Evolutionary conservation across 2,329 filamentous ascomycete species (phyloP).

Genomic region (Fusarium penzigii): DNA sequence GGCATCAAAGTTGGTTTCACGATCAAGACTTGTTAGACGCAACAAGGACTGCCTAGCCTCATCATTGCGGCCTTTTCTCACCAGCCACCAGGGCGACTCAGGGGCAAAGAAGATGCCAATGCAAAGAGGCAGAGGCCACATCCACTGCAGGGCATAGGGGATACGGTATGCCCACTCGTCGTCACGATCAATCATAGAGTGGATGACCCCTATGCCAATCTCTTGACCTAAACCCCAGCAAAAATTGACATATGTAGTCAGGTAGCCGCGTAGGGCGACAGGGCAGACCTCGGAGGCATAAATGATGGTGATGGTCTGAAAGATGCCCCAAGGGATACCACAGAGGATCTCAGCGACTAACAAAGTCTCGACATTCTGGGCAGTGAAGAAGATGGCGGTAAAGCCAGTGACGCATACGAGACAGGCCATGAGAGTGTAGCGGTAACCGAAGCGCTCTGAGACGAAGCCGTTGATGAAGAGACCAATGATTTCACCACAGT

Average conservation of each 20-base stretch:
- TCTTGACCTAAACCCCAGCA: slow-evolving; percentile 78
- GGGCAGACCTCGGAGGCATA: slow-evolving; percentile 75
- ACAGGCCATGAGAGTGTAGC: slow-evolving; percentile 62
- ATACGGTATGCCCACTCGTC: slow-evolving; percentile 72
- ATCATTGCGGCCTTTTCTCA: slow-evolving; percentile 63
- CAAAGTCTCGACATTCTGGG: slow-evolving; percentile 58
- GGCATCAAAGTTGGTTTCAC: slow-evolving; percentile 72
- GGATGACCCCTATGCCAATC: slow-evolving; percentile 73
- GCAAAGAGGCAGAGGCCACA: slow-evolving; percentile 70
- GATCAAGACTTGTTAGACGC: slow-evolving; percentile 62
- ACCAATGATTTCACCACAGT: slow-evolving; percentile 66
- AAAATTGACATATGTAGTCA: slow-evolving; percentile 75
- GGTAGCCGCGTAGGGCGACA: slow-evolving; percentile 68
- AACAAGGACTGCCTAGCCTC: slow-evolving; percentile 68
- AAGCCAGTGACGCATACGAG: slow-evolving; percentile 56
- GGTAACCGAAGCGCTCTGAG: slow-evolving; percentile 68
- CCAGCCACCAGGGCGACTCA: slow-evolving; percentile 76
- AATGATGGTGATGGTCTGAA: slow-evolving; percentile 60
- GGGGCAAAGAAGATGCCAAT: slow-evolving; percentile 69
- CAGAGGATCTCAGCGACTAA: slow-evolving; percentile 64
- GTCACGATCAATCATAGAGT: slow-evolving; percentile 62
- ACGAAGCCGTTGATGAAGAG: slow-evolving; percentile 66
- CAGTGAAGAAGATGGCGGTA: slow-evolving; percentile 66
- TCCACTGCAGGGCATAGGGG: slow-evolving; percentile 75
- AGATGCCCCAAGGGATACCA: slow-evolving; percentile 63